These are phyloP conservation scores for Fagopyrum esculentum DNA, from an alignment of 148 eudicot species.

Conservation along the genomic window DNA sequence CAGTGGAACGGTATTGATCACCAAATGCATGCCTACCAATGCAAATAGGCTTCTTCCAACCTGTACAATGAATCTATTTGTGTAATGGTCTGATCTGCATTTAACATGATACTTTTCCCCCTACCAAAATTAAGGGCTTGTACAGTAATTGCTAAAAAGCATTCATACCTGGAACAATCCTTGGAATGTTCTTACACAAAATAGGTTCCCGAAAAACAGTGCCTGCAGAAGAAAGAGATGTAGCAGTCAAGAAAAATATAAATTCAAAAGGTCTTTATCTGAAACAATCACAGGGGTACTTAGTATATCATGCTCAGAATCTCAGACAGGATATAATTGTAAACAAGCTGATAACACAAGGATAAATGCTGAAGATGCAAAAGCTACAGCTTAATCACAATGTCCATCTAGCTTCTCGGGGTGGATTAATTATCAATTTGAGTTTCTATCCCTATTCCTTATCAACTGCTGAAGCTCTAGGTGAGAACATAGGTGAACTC, in stretches of 20 bases:
- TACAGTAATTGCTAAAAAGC: neutral
- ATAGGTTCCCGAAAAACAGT: constrained; percentile 81
- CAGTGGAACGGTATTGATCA: constrained; percentile 79
- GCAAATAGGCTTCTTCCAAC: constrained; percentile 70
- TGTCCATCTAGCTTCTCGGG: neutral
- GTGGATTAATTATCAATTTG: neutral
- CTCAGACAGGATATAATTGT: neutral
- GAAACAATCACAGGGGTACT: neutral
- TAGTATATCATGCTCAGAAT: neutral
- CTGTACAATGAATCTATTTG: constrained; percentile 15
- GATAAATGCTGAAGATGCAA: neutral
- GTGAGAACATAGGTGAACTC: neutral
- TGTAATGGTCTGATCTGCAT: neutral
- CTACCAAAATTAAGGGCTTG: neutral
- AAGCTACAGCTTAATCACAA: neutral
- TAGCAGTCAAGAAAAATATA: neutral
- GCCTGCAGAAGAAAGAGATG: constrained; percentile 26
- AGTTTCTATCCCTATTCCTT: neutral
- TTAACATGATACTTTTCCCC: neutral
- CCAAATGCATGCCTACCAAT: constrained; percentile 81
- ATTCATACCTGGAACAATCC: constrained; percentile 32
- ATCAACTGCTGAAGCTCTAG: neutral
- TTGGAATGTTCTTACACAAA: constrained; percentile 58
- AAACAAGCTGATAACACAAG: neutral
- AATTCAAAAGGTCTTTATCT: neutral